Percentiles rank a stretch among this genome's conserved stretches.
Evolutionary conservation across 1,284 basidiomycete species (phyloP).

Genomic region (Cryptococcus neoformans): DNA sequence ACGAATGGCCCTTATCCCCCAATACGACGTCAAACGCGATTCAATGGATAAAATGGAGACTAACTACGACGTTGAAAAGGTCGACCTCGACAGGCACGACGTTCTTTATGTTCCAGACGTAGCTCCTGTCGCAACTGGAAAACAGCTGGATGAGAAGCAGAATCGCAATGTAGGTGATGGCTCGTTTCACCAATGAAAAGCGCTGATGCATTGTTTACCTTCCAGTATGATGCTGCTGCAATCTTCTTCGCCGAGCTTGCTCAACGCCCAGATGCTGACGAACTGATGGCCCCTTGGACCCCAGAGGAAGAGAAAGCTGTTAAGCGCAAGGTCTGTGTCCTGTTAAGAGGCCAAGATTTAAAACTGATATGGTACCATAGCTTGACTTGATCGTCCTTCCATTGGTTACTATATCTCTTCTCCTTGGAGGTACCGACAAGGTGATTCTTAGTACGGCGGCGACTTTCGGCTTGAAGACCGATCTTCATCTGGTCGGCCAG

Average conservation of each 20-base stretch:
- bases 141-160: no score
- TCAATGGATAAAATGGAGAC: no score
- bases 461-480: constrained; percentile 15
- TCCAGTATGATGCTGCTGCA: constrained; percentile 15
- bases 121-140: no score
- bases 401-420: constrained; percentile 8
- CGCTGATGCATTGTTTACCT: no score
- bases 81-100: no score
- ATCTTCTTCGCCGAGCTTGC: constrained; percentile 22
- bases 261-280: constrained; percentile 16
- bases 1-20: no score
- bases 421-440: constrained; percentile 22
- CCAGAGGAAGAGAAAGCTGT: constrained; percentile 21
- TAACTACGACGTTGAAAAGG: no score
- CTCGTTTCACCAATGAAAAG: no score
- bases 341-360: neutral
- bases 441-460: constrained; percentile 26
- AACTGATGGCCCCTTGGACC: constrained; percentile 22
- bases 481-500: constrained; percentile 22
- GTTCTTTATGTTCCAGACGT: no score
- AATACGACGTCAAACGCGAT: no score
- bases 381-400: constrained; percentile 1
- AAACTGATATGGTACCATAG: neutral
- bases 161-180: no score
- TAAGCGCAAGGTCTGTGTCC: constrained; percentile 9